Base-by-base conservation (phyloP, 768 basidiomycete species). In the Suillus occidentalis region DNA sequence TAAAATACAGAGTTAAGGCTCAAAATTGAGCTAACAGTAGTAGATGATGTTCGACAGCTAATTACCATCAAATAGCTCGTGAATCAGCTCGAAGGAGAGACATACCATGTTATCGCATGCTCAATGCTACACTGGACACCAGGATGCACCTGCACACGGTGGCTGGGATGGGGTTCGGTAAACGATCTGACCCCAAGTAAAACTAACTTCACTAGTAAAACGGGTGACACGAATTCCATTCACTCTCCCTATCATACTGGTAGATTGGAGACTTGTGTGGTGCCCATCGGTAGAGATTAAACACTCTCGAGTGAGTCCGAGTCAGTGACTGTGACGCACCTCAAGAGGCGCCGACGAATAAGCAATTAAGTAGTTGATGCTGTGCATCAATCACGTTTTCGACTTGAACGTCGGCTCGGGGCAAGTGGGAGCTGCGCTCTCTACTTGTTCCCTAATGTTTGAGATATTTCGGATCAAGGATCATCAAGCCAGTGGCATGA, bases 81-180 rank as follows among this genome's bases (percentile, higher is more conserved):
- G 31, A 7, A 4, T 71, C 45, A 66, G 59, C 10, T 18, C 16
- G 36, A 58, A 25, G 10, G 49, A 20, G 2, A n/a, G 39, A 16
- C 14, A 25, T 16, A 66, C 67, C 71, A 70, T 70, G 2, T 73
- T 40, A 43, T 67, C 61, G 37, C 43, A 71, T 71, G 71, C 72
- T 13, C 16, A 4, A 9, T 45, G 7, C 20, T 9, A 9, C 40
- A 16, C 2, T 5, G 40, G 40, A 71, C 3, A 22, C 22, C 47
- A 47, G n/a, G 47, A 6, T 14, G 6, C 20, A n/a, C n/a, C n/a
- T n/a, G n/a, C n/a, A 52, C 8, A 28, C 50, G 8, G 16, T 50
- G 8, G 25, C 50, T 18, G 8, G 50, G 50, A 16, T 52, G 14
- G 6, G 22, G 6, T 25, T 50, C 47, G 8, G 25, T 14, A 18